These are phyloP conservation scores for Myriosclerotinia curreyana DNA, from an alignment of 2,329 filamentous ascomycete genomes.

Conservation along the genomic window DNA sequence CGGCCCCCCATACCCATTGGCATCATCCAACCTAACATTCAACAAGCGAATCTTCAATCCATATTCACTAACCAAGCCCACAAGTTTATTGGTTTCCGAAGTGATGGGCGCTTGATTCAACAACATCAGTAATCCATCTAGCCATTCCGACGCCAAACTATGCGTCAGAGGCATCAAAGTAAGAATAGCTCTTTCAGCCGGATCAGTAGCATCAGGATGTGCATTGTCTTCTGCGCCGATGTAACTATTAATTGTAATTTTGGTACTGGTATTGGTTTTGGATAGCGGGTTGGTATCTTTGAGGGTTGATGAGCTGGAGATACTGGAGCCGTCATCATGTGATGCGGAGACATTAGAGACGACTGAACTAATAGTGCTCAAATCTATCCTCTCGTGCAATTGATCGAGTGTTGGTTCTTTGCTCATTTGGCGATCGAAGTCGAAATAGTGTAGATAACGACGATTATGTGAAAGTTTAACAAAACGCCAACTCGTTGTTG, in stretches of 20 bases:
- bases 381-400: slow-evolving; percentile 78
- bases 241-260: slow-evolving; percentile 88
- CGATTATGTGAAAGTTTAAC: slow-evolving; percentile 88
- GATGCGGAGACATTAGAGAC: slow-evolving; percentile 72
- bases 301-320: slow-evolving; percentile 43
- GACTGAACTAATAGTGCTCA: slow-evolving; percentile 84
- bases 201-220: slow-evolving; percentile 39
- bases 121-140: slow-evolving; percentile 92
- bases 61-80: slow-evolving; percentile 82
- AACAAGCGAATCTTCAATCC: slow-evolving; percentile 88
- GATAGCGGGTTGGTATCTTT: slow-evolving; percentile 39
- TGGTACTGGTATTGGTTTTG: slow-evolving; percentile 54
- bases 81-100: slow-evolving; percentile 88
- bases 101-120: slow-evolving; percentile 95
- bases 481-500: slow-evolving; percentile 62
- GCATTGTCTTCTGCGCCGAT: slow-evolving; percentile 33
- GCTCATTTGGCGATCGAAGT: slow-evolving; percentile 66
- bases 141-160: slow-evolving; percentile 88
- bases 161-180: slow-evolving; percentile 80
- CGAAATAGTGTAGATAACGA: slow-evolving; percentile 83
- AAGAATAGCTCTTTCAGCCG: slow-evolving; percentile 70
- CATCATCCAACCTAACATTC: slow-evolving; percentile 83
- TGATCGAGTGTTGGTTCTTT: slow-evolving; percentile 69
- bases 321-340: slow-evolving; percentile 49
- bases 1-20: slow-evolving; percentile 65